Evolutionary conservation across 2,329 filamentous ascomycete genomes (phyloP), one percentile per base, ranked within the genome.

Genomic region (Salinomyces thailandicus): DNA sequence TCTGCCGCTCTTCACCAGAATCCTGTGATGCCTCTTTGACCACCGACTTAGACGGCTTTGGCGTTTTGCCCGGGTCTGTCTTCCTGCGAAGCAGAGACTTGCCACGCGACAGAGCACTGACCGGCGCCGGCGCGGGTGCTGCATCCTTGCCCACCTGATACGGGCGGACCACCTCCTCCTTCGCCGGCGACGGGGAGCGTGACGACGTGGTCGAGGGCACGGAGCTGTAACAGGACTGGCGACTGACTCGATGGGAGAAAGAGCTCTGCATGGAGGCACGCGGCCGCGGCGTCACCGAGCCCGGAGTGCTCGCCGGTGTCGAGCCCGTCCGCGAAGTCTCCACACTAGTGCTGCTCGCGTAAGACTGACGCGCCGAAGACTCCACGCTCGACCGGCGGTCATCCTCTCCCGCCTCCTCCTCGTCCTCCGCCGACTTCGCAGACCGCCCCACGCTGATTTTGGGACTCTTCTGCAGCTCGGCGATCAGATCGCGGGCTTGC

Each of bases 181-280:
- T 54, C 9, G 41, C 35, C n/a, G 54, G 54, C 8, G 54, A 58
- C 12, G 53, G 53, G 18, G 54, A 57, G 22, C 54, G 52, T 9
- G 53, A 53, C 3, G 53, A 54, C 4, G 52, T 44, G 12, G 51
- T 47, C 1, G 52, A 49, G 11, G 50, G 41, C 3, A 41, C 33
- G 6, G 51, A 50, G 5, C 32, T 16, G 18, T 53, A 49, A 50
- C 51, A 55, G 13, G 52, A 54, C 31, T 45, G 46, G 12, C 52
- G 46, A 17, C 47, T 52, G 18, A 54, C 44, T 18, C 43, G 47
- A 18, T 39, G 42, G 19, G 51, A 50, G 35, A 52, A 51, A 1
- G 51, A 50, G 38, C 18, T 41, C 9, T 47, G 48, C n/a, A 39
- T 39, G 45, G 22, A 46, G 13, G 31, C 42, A 41, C n/a, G 46